Evolutionary conservation across 495 filamentous ascomycete genomes (phyloP).

Genomic region (Talaromyces borbonicus): DNA sequence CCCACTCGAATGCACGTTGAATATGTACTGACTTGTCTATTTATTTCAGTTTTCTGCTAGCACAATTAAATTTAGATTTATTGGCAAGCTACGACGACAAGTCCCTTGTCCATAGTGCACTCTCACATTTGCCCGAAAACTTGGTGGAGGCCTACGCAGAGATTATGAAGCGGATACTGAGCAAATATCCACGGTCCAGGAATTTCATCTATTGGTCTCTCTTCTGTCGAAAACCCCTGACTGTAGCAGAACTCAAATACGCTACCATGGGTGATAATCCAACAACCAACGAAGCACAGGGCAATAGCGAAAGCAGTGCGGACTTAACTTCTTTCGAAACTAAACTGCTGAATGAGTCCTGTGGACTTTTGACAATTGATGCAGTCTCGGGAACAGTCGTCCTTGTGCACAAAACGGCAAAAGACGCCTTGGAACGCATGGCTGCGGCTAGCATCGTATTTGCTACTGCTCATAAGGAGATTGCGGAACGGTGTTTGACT

Average conservation of each 20-base stretch:
- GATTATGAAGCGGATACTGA: conserved; percentile 22
- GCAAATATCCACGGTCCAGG: conserved; percentile 13
- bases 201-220: conserved; percentile 24
- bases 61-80: conserved; percentile 20
- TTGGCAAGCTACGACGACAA: conserved; percentile 16
- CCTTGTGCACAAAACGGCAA: conserved; percentile 24
- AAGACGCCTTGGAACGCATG: conserved; percentile 20
- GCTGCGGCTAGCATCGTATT: conserved; percentile 25
- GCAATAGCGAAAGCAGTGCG: not conserved
- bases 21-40: not conserved
- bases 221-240: conserved; percentile 18
- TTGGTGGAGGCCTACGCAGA: conserved; percentile 25
- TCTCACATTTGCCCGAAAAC: conserved; percentile 22
- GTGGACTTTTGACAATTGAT: conserved; percentile 21
- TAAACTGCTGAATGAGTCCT: conserved; percentile 9
- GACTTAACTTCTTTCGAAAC: conserved; percentile 14
- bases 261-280: conserved; percentile 10
- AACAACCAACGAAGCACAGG: not conserved
- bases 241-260: conserved; percentile 17
- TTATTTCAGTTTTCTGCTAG: conserved; percentile 21
- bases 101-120: conserved; percentile 16
- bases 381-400: conserved; percentile 15
- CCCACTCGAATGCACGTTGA: not conserved
- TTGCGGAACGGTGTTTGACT: conserved; percentile 22
- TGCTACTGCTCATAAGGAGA: conserved; percentile 20